Evolutionary conservation across 2,329 filamentous ascomycete species (phyloP), one percentile per base, ranked within the genome.

Genomic region (Ophiobolus disseminans): DNA sequence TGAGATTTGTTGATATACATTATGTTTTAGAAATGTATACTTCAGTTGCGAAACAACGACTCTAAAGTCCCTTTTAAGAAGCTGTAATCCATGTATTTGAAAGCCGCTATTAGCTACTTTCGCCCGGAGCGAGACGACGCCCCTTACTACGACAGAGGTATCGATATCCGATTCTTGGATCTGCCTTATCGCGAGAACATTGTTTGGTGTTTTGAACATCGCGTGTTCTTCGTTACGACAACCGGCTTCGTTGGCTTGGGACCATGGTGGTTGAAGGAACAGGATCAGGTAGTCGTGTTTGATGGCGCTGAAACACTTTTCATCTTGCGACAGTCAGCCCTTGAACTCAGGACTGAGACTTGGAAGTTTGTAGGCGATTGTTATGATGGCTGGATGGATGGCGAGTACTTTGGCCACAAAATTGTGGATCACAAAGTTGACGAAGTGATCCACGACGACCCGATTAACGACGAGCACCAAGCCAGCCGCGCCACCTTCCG

Each of bases 321-420:
- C 13, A 20, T 21, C 16, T n/a, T 40, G 5, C 14, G 38, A 17
- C 16, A 17, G 3, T 16, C 17, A 13, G 11, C 2, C 2, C 23
- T n/a, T 17, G 17, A 21, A 5, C 6, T 5, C 6, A 6, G 14
- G 14, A 8, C 10, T 8, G 9, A 20, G 3, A 21, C n/a, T 19
- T 40, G 38, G 38, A 40, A 31, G 31, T 25, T 40, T 2, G 11
- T 40, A 8, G 38, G 38, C 11, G 38, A 40, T 25, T 40, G 38
- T 25, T 31, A 30, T 14, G 38, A 40, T 8, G 38, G 26, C 16
- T 40, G 38, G 23, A 40, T 40, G 38, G 38, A 40, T n/a, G 36
- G 36, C 13, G 34, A 7, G 6, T 26, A 26, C 23, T 7, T 7
- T 26, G 6, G 23, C 23, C 23, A 26, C 23, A 6, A 11, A 6